Evolutionary conservation across 306 rosid genomes (phyloP).

Genomic region (Sicyos edulis): DNA sequence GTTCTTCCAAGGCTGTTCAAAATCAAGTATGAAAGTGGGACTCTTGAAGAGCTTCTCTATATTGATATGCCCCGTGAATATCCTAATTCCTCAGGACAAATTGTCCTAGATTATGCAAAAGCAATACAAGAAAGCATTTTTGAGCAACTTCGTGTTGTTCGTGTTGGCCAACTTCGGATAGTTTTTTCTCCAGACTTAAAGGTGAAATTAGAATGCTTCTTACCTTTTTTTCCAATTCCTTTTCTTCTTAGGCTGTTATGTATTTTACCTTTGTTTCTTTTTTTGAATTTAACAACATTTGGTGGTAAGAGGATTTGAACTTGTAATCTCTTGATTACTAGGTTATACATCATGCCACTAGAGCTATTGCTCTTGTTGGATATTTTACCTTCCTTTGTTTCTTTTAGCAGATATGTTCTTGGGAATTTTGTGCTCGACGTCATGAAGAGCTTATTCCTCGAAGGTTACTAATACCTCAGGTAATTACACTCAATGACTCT

Average conservation of each 20-base stretch:
- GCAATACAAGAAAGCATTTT: constrained; percentile 97
- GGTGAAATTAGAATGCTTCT: constrained; percentile 35
- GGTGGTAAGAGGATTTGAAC: too few species aligned
- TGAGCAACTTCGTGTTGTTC: constrained; percentile 98
- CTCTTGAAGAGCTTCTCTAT: constrained; percentile 90
- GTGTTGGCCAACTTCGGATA: constrained; percentile 93
- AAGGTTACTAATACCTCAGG: constrained; percentile 92
- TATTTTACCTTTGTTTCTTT: too few species aligned
- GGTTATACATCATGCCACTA: too few species aligned
- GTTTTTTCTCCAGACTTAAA: constrained; percentile 86
- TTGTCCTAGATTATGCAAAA: constrained; percentile 88
- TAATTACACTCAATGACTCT: constrained; percentile 10
- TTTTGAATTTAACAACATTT: too few species aligned
- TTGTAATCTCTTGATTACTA: too few species aligned
- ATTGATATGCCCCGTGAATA: constrained; percentile 99
- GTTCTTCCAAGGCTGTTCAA: constrained; percentile 96
- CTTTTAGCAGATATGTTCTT: constrained; percentile 71
- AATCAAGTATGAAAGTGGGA: constrained; percentile 96
- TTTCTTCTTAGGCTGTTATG: not conserved
- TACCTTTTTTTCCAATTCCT: not conserved
- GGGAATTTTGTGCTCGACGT: constrained; percentile 98
- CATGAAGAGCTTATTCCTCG: constrained; percentile 98
- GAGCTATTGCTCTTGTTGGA: too few species aligned
- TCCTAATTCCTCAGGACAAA: constrained; percentile 87
- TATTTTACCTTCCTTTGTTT: not conserved